phyloP scores from a whole-genome alignment of 1,284 basidiomycete genomes.

The Xerocomus nothofagi region DNA sequence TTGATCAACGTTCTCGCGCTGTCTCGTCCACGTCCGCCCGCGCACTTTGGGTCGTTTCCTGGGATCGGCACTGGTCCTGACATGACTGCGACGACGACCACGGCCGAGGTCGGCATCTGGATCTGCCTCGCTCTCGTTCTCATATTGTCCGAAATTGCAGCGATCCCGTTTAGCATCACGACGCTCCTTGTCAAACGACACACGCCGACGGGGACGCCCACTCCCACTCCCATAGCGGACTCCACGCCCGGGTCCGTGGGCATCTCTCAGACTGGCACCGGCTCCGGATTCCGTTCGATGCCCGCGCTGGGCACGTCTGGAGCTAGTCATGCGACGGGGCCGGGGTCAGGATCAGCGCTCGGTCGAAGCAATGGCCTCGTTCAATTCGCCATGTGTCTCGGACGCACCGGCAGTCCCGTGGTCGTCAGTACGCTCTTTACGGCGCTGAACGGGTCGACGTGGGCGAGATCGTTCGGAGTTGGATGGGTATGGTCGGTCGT shows the following conservation, averaged over 20 bases:
- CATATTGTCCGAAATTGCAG: constrained; percentile 7
- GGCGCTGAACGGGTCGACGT: constrained; percentile 5
- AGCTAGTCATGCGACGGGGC: too few species aligned
- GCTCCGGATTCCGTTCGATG: not conserved
- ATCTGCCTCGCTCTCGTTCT: constrained; percentile 12
- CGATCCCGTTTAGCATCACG: constrained; percentile 13
- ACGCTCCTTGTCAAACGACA: constrained; percentile 20
- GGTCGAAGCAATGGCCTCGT: constrained; percentile 17
- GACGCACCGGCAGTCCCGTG: constrained; percentile 11
- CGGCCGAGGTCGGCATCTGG: constrained; percentile 5
- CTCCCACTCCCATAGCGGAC: too few species aligned
- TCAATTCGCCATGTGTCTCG: constrained; percentile 17
- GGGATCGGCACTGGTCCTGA: too few species aligned
- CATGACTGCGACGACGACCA: not conserved
- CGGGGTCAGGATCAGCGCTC: not conserved
- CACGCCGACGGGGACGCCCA: too few species aligned
- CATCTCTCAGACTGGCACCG: not conserved
- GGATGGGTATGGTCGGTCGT: constrained; percentile 8
- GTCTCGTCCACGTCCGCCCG: too few species aligned
- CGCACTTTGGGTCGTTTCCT: not conserved
- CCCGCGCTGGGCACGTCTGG: not conserved
- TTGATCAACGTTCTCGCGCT: too few species aligned
- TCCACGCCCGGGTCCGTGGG: not conserved
- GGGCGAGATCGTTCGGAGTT: constrained; percentile 8
- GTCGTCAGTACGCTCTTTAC: constrained; percentile 16